A percentile compares a stretch with the other conserved stretches of the same genome.
phyloP scores from a whole-genome alignment of 352 stramenopile genomes.

The Saprolegnia parasitica region DNA sequence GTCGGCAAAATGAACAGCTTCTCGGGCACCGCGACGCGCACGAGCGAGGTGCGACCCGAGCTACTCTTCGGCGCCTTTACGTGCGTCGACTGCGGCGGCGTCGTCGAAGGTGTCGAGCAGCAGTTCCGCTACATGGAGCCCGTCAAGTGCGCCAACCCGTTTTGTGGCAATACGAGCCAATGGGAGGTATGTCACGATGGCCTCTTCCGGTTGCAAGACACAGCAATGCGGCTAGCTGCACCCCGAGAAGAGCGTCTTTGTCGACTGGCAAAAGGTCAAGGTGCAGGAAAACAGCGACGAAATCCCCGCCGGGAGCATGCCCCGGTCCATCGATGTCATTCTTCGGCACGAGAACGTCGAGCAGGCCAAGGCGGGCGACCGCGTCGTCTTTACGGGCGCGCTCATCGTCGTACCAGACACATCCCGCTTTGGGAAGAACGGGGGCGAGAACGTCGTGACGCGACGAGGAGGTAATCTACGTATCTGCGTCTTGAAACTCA shows the following conservation, averaged over 20 bases:
- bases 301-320: slow-evolving; percentile 98
- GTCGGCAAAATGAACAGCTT: slow-evolving; percentile 93
- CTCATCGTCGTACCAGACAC: slow-evolving; percentile 96
- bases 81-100: slow-evolving; percentile 91
- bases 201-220: background rate
- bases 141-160: slow-evolving; percentile 94
- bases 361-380: slow-evolving; percentile 93
- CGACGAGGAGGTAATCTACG: slow-evolving; percentile 33
- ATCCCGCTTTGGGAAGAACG: slow-evolving; percentile 78
- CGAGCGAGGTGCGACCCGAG: slow-evolving; percentile 96
- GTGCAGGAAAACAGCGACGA: slow-evolving; percentile 99
- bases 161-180: slow-evolving; percentile 88
- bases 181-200: slow-evolving; percentile 42
- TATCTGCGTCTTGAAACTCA: background rate
- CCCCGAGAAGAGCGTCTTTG: slow-evolving; percentile 91
- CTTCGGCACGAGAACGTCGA: slow-evolving; percentile 98
- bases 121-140: slow-evolving; percentile 98
- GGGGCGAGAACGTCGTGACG: slow-evolving; percentile 62
- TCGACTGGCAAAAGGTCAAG: slow-evolving; percentile 98
- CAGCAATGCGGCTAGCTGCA: slow-evolving; percentile 47
- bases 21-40: slow-evolving; percentile 95
- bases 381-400: slow-evolving; percentile 92
- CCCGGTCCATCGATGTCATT: slow-evolving; percentile 96
- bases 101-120: slow-evolving; percentile 92
- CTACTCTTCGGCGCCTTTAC: slow-evolving; percentile 94